Evolutionary conservation across 1,139 yeast genomes (phyloP).

Genomic region (Hemisphaericaspora xylofermentans): DNA sequence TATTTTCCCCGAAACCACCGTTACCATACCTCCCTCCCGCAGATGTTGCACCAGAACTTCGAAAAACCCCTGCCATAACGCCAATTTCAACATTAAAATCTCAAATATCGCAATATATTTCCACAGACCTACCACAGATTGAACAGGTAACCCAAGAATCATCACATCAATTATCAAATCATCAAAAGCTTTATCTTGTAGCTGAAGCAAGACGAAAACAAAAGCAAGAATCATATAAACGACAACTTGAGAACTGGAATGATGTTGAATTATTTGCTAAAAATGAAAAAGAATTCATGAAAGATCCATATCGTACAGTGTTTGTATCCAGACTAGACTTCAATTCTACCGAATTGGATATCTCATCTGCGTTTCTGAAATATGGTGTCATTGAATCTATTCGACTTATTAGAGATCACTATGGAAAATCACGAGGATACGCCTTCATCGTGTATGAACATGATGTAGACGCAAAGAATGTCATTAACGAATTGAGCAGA

Average conservation of each 20-base stretch:
- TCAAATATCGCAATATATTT: slow-evolving; percentile 30
- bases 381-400: slow-evolving; percentile 73
- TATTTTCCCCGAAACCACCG: slow-evolving; percentile 75
- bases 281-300: slow-evolving; percentile 56
- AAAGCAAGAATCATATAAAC: slow-evolving; percentile 29
- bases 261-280: slow-evolving; percentile 50
- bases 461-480: slow-evolving; percentile 56
- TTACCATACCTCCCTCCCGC: slow-evolving; percentile 50
- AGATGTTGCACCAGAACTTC: slow-evolving; percentile 52
- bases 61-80: slow-evolving; percentile 51
- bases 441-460: slow-evolving; percentile 76
- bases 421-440: slow-evolving; percentile 71
- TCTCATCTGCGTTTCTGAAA: slow-evolving; percentile 59
- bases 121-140: slow-evolving; percentile 17
- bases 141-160: slow-evolving; percentile 6
- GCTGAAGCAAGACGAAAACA: slow-evolving; percentile 23
- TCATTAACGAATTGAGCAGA: slow-evolving; percentile 60
- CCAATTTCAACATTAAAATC: slow-evolving; percentile 49
- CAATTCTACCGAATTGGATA: slow-evolving; percentile 63
- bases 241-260: slow-evolving; percentile 44
- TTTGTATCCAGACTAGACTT: slow-evolving; percentile 75
- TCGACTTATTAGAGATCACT: slow-evolving; percentile 61
- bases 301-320: slow-evolving; percentile 76
- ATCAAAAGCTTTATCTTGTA: slow-evolving; percentile 14
- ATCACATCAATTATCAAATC: slow-evolving; percentile 6